phyloP scores from a whole-genome alignment of 495 filamentous ascomycete genomes.

The Neurospora discreta region DNA sequence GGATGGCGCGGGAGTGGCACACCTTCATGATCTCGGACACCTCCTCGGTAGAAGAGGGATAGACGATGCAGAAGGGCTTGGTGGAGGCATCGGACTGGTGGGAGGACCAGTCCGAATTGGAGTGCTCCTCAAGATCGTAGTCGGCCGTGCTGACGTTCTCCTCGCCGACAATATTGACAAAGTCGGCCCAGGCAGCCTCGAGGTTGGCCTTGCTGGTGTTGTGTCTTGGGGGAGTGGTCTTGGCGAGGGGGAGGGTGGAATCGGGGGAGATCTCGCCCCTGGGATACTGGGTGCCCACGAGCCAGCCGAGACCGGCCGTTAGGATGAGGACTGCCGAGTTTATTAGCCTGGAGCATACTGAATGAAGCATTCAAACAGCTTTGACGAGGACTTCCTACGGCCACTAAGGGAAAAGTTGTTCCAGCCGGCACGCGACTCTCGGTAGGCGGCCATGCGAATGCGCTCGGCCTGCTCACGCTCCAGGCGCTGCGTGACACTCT shows the following conservation, averaged over 20 bases:
- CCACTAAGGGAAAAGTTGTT: constrained; percentile 53
- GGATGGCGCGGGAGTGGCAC: constrained; percentile 58
- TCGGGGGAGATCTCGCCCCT: constrained; percentile 41
- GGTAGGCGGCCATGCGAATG: constrained; percentile 48
- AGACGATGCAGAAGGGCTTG: constrained; percentile 51
- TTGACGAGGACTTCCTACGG: constrained; percentile 29
- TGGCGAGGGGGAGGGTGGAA: constrained; percentile 63
- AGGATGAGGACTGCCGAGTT: constrained; percentile 40
- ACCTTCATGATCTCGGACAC: constrained; percentile 65
- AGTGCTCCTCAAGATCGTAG: constrained; percentile 56
- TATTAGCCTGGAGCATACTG: background rate
- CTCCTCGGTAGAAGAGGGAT: constrained; percentile 54
- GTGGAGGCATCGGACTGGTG: constrained; percentile 42
- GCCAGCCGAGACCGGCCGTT: constrained; percentile 55
- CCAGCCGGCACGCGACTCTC: constrained; percentile 40
- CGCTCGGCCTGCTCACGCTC: constrained; percentile 63
- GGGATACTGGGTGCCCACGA: constrained; percentile 52
- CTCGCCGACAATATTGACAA: constrained; percentile 69
- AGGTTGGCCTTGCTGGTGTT: constrained; percentile 64
- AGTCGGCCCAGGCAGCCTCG: constrained; percentile 89
- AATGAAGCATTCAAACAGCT: background rate
- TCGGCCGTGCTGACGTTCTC: constrained; percentile 72
- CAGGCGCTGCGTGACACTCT: constrained; percentile 68
- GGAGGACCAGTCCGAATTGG: constrained; percentile 83
- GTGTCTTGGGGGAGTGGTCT: constrained; percentile 51